Conservation (phyloP, 2,329 filamentous ascomycete species). For the Ampelomyces quisqualis region DNA sequence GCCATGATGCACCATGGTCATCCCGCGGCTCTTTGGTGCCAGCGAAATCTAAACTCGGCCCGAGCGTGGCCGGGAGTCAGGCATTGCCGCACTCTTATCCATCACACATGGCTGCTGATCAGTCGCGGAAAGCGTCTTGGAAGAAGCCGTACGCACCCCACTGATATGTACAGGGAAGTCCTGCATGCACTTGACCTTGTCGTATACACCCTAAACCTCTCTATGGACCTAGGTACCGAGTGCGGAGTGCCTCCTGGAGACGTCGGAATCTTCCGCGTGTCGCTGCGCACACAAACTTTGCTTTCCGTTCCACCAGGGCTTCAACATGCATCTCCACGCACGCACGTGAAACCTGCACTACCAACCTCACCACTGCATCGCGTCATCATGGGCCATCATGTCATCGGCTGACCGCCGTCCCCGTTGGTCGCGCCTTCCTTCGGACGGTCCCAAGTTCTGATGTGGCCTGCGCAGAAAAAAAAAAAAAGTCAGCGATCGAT, state of each 20-base stretch:
- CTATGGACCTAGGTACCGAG: no score
- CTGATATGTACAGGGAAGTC: background rate
- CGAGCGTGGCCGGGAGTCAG: no score
- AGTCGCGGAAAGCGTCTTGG: slow-evolving; percentile 1
- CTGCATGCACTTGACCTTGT: no score
- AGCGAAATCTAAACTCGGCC: background rate
- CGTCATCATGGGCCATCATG: slow-evolving; percentile 18
- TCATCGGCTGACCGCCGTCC: slow-evolving; percentile 30
- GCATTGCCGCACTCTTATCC: slow-evolving; percentile 5
- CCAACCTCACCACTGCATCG: slow-evolving; percentile 1
- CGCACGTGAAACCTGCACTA: background rate
- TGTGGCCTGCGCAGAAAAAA: slow-evolving; percentile 66
- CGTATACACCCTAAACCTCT: no score
- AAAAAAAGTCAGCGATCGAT: slow-evolving; percentile 22
- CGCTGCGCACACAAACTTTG: no score
- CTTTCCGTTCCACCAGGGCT: no score
- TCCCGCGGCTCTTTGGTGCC: no score
- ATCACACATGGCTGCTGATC: no score
- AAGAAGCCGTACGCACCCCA: slow-evolving; percentile 1
- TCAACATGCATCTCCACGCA: no score
- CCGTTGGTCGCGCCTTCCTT: slow-evolving; percentile 47
- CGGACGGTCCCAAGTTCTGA: slow-evolving; percentile 73
- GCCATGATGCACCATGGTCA: background rate
- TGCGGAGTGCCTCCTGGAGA: no score
- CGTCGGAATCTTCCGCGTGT: no score